Base-by-base conservation (phyloP, 768 basidiomycete genomes). In the Serendipita sp. region DNA sequence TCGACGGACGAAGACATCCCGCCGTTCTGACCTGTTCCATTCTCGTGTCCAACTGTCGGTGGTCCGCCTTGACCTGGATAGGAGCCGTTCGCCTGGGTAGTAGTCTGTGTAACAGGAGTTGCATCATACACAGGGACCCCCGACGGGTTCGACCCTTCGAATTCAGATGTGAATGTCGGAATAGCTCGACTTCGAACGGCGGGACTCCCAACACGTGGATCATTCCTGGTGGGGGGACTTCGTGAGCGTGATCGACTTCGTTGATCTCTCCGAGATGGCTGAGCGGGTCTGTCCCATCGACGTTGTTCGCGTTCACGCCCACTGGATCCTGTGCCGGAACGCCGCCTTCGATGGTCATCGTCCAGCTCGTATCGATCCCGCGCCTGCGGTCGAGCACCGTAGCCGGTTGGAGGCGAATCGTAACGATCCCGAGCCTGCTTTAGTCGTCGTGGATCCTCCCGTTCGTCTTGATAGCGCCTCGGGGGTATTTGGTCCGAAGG, bases 181-280 rank as follows among this genome's bases (percentile, higher is more conserved):
- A 58, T 58, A 3, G 24, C 31, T n/a, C 31, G 53, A n/a, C 24
- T 31, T 9, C 31, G 20, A 28, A 50, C 28, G 28, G 31, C 53
- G 24, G 53, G 30, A 58, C 53, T 58, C 11, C 22, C 30, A n/a
- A 22, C 28, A 24, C 53, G 53, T 24, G 53, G 53, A 9, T 58
- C 53, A 7, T 9, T 28, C 11, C 31, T 58, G 9, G 53, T 24
- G 7, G 53, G 53, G 11, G 53, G 53, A 58, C 53, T 58, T 9
- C 53, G 53, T 58, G 53, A 58, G 28, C 53, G 53, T 31, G 53
- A 58, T 20, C 53, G 22, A 33, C 53, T 58, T 11, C 30, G 24
- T n/a, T 33, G 24, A 9, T 33, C 53, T n/a, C 53, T 26, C 22
- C 53, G n/a, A 50, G 45, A 28, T 9, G 53, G 53, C 11, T 9